phyloP scores from a whole-genome alignment of 768 basidiomycete species.

The Sarcomyxa edulis region DNA sequence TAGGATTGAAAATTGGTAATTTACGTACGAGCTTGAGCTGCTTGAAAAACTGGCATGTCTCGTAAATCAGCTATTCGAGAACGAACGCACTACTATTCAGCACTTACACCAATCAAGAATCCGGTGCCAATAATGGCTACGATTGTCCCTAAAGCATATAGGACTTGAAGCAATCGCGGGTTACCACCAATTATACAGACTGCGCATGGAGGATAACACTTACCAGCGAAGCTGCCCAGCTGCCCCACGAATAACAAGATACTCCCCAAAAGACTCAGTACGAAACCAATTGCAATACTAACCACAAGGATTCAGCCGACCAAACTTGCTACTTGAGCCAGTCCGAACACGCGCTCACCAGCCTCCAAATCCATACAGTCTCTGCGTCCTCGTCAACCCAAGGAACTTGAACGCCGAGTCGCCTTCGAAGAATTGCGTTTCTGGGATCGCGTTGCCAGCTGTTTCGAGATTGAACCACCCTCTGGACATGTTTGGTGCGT shows the following conservation, averaged over 20 bases:
- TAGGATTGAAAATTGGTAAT: too few relatives aligned
- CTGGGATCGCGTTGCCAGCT: slow-evolving; percentile 56
- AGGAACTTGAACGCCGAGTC: slow-evolving; percentile 84
- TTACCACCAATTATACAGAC: too few relatives aligned
- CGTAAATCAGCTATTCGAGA: too few relatives aligned
- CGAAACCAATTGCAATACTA: slow-evolving; percentile 72
- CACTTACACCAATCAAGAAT: slow-evolving; percentile 82
- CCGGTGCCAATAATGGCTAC: slow-evolving; percentile 84
- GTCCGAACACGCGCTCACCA: slow-evolving; percentile 46
- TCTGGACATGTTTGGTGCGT: slow-evolving; percentile 26
- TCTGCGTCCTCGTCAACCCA: slow-evolving; percentile 70
- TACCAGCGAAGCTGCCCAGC: slow-evolving; percentile 69
- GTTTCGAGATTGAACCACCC: slow-evolving; percentile 87
- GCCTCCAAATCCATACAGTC: slow-evolving; percentile 81
- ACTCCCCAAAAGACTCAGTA: slow-evolving; percentile 74
- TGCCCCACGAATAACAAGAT: slow-evolving; percentile 72
- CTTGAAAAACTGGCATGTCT: slow-evolving; percentile 63
- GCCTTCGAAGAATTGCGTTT: slow-evolving; percentile 82
- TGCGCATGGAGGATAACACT: slow-evolving; percentile 21
- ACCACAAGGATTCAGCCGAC: not conserved
- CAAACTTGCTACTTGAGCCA: not conserved
- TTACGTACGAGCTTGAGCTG: slow-evolving; percentile 72
- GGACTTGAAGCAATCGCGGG: slow-evolving; percentile 37
- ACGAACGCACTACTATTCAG: not conserved
- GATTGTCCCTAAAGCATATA: slow-evolving; percentile 80